These are phyloP conservation scores for Simmondsia chinensis DNA, from an alignment of 148 eudicot genomes.

Conservation along the genomic window DNA sequence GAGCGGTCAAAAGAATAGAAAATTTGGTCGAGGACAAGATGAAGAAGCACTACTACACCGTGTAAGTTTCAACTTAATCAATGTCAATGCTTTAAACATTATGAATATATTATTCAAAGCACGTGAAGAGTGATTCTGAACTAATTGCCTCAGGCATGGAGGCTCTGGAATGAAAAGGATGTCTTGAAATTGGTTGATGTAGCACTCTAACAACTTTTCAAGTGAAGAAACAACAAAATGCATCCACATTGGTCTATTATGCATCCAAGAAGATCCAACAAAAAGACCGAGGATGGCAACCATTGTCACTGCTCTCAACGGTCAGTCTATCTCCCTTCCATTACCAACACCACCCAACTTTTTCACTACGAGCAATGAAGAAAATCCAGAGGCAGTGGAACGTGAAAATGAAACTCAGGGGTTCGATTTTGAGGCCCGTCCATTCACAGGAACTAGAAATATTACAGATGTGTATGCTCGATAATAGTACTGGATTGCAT, in stretches of 20 bases:
- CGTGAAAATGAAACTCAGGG: too few relatives aligned
- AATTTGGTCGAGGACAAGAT: not conserved
- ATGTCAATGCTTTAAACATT: too few relatives aligned
- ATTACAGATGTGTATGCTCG: too few relatives aligned
- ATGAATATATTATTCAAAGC: too few relatives aligned
- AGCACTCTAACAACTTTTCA: conserved; percentile 2
- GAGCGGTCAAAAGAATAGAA: conserved; percentile 4
- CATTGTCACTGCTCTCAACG: conserved; percentile 13
- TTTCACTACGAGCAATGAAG: too few relatives aligned
- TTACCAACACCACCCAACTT: conserved; percentile 20
- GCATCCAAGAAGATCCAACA: conserved; percentile 26
- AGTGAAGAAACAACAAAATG: conserved; percentile 13
- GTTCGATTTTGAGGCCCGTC: too few relatives aligned
- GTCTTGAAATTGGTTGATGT: conserved; percentile 12
- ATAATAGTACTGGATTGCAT: too few relatives aligned
- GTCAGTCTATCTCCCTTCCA: conserved; percentile 13
- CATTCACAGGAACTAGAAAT: too few relatives aligned
- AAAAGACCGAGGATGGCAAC: conserved; percentile 22
- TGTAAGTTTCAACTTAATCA: too few relatives aligned
- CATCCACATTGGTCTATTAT: conserved; percentile 18
- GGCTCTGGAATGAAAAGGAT: conserved; percentile 15
- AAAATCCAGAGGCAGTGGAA: too few relatives aligned
- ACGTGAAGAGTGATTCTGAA: not conserved
- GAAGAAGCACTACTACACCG: conserved; percentile 6
- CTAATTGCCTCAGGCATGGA: conserved; percentile 18